phyloP scores from a whole-genome alignment of 345 rosid species.

The Isatis tinctoria region DNA sequence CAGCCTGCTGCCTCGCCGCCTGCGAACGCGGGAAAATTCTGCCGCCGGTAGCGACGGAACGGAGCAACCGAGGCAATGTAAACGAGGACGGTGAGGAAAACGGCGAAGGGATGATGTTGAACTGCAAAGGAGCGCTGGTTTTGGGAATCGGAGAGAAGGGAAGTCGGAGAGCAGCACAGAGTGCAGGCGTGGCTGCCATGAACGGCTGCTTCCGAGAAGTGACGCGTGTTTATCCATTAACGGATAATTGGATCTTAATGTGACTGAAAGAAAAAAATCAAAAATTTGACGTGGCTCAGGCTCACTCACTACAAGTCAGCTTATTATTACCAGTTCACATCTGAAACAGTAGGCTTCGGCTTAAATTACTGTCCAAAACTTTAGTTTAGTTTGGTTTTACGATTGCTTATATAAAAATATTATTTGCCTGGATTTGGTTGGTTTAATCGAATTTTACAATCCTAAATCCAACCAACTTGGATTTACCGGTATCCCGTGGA shows the following conservation, averaged over 20 bases:
- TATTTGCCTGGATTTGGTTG: too few relatives aligned
- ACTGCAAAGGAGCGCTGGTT: background rate
- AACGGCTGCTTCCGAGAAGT: conserved; percentile 17
- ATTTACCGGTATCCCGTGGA: background rate
- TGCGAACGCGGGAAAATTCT: background rate
- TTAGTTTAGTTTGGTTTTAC: too few relatives aligned
- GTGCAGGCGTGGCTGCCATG: conserved; percentile 33
- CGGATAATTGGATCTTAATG: conserved; percentile 12
- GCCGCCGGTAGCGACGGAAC: background rate
- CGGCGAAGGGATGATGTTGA: background rate
- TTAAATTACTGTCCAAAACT: too few relatives aligned
- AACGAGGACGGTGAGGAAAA: background rate
- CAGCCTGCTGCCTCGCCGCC: conserved; percentile 18
- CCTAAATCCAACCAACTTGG: background rate
- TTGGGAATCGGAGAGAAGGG: background rate
- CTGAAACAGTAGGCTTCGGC: background rate
- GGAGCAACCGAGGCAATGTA: background rate
- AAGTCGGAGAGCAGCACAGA: conserved; percentile 26
- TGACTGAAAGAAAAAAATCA: background rate
- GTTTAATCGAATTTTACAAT: background rate
- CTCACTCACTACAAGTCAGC: background rate
- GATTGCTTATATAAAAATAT: too few relatives aligned
- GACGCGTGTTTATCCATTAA: conserved; percentile 26
- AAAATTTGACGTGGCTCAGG: conserved; percentile 22
- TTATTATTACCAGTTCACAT: background rate